phyloP scores from a whole-genome alignment of 345 rosid species.

The Crucihimalaya himalaica region DNA sequence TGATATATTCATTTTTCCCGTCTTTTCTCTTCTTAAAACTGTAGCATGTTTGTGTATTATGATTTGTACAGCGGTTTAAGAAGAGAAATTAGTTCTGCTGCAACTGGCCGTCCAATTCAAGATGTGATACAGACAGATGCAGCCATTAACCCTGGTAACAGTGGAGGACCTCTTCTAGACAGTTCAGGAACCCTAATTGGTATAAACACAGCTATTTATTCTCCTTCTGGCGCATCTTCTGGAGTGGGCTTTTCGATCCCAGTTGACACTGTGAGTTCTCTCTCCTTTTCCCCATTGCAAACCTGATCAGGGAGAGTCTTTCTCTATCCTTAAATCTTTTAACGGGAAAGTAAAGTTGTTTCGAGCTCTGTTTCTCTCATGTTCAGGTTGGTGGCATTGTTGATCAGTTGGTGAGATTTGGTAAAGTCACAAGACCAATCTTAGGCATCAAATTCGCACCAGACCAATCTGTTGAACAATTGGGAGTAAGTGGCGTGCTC shows the following conservation, averaged over 20 bases:
- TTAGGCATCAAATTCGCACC: slow-evolving; percentile 97
- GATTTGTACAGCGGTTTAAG: slow-evolving; percentile 70
- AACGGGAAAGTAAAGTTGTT: background rate
- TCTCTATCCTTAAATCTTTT: background rate
- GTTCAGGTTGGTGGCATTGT: slow-evolving; percentile 87
- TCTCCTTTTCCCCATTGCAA: background rate
- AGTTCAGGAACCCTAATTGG: slow-evolving; percentile 93
- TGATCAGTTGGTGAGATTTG: slow-evolving; percentile 86
- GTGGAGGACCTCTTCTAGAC: slow-evolving; percentile 97
- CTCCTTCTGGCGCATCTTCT: slow-evolving; percentile 99
- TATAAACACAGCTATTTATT: slow-evolving; percentile 93
- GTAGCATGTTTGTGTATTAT: slow-evolving; percentile 28
- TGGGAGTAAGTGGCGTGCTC: slow-evolving; percentile 98
- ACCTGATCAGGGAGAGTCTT: background rate
- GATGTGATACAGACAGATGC: slow-evolving; percentile 99
- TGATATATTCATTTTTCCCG: background rate
- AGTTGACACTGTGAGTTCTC: slow-evolving; percentile 84
- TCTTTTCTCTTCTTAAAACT: background rate
- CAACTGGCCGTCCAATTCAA: slow-evolving; percentile 98
- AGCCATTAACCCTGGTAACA: slow-evolving; percentile 95
- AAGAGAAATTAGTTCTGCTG: slow-evolving; percentile 97
- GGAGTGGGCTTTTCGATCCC: slow-evolving; percentile 99
- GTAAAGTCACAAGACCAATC: slow-evolving; percentile 89
- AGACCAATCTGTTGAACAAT: slow-evolving; percentile 93
- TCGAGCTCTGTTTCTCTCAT: slow-evolving; percentile 12